These are phyloP conservation scores for Cyclocybe aegerita DNA, from an alignment of 768 basidiomycete species.

Conservation along the genomic window DNA sequence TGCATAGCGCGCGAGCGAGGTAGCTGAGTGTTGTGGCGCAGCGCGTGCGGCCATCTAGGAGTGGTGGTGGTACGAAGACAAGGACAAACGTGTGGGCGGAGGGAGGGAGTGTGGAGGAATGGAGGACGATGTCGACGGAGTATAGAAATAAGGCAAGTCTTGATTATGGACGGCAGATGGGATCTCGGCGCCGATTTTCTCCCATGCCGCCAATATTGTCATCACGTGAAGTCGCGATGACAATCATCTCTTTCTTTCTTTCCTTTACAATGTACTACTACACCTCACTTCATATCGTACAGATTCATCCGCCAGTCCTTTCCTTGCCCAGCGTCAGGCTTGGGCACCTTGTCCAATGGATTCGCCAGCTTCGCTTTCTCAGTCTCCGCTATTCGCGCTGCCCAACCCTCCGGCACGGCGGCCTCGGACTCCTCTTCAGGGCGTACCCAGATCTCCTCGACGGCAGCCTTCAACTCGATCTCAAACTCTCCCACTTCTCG, in stretches of 20 bases:
- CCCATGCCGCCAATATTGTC: slow-evolving; percentile 1
- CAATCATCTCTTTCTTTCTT: slow-evolving; percentile 1
- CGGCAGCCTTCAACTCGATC: slow-evolving; percentile 47
- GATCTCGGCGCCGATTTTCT: slow-evolving; percentile 1
- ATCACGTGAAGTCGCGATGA: slow-evolving; percentile 21
- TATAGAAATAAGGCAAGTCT: slow-evolving; percentile 6
- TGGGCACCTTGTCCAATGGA: slow-evolving; percentile 52
- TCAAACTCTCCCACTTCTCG: slow-evolving; percentile 56
- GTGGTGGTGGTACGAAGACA: slow-evolving; percentile 5
- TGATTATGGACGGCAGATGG: slow-evolving; percentile 3
- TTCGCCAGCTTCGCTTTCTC: slow-evolving; percentile 47
- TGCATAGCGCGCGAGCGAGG: slow-evolving; percentile 67
- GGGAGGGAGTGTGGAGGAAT: slow-evolving; percentile 9
- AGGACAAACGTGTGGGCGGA: slow-evolving; percentile 3
- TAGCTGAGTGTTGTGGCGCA: slow-evolving; percentile 62
- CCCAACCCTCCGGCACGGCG: slow-evolving; percentile 44
- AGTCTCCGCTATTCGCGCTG: slow-evolving; percentile 50
- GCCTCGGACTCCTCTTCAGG: slow-evolving; percentile 27
- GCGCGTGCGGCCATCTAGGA: slow-evolving; percentile 53
- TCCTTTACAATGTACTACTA: not conserved
- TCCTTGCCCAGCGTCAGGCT: slow-evolving; percentile 40
- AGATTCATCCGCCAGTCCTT: slow-evolving; percentile 46
- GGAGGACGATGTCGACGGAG: slow-evolving; percentile 3
- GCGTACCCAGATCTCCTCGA: slow-evolving; percentile 70
- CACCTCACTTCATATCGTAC: slow-evolving; percentile 29